Evolutionary conservation across 805 yeast species (phyloP), one percentile per base, ranked within the genome.

Genomic region (Cyberlindnera japonica): DNA sequence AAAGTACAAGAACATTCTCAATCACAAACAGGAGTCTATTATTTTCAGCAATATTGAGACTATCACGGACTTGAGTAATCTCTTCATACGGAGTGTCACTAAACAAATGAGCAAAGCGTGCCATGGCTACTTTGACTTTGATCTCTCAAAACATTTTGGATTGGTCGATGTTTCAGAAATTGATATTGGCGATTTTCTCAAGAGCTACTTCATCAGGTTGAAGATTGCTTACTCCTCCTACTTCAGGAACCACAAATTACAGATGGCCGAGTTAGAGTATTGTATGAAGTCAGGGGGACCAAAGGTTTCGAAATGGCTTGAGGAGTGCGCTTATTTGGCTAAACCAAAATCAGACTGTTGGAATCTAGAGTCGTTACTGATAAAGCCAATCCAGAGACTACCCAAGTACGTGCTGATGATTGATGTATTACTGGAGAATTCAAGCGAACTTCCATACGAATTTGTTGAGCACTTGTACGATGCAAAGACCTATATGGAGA

Each of bases 41-140:
- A 47, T 74, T 2, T 73, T 74, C 56, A 72, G 75, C 1, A 71
- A 72, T 45, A 48, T 71, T 27, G 67, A 59, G 13, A 61, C 69
- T 2, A 60, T 74, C 23, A 40, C 61, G 6, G 64, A 66, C 9
- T 49, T 69, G 5, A 64, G 70, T 44, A 54, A 57, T 13, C 40
- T 64, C 4, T 59, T 70, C 15, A 26, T 59, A 8, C 50, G 49
- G 4, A 45, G 53, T 4, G 26, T 57, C 2, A 33, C 29, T 2
- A 48, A 45, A 25, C 25, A 28, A 4, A 35, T 37, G 13, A 25
- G 34, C 8, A 12, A 23, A 3, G 21, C 25, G 2, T 33, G 30
- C 7, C 25, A 28, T 17, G 44, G 35, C 0, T 19, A 27, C 13
- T 20, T 42, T 12, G 42, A 48, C 2, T 19, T 46, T 11, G 39